These are phyloP conservation scores for Hermanozyma aechmeae DNA, from an alignment of 805 yeast genomes.

Conservation along the genomic window DNA sequence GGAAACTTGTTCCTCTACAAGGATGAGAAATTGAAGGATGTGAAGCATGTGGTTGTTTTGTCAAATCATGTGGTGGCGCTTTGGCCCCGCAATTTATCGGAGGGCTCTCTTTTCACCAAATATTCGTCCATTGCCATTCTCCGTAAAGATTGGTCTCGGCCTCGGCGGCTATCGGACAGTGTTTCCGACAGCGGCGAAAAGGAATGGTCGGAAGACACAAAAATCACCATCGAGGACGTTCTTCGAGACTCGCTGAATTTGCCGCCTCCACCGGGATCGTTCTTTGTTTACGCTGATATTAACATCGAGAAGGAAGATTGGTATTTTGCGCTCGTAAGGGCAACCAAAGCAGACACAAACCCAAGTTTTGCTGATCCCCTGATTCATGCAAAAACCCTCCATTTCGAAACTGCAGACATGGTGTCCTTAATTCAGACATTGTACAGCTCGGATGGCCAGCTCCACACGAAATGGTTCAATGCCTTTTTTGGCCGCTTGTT, in stretches of 20 bases:
- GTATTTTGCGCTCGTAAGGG: constrained; percentile 78
- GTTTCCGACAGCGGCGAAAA: constrained; percentile 3
- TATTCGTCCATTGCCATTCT: constrained; percentile 70
- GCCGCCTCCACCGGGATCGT: constrained; percentile 29
- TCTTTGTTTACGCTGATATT: constrained; percentile 65
- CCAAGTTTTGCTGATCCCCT: constrained; percentile 31
- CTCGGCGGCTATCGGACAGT: constrained; percentile 12
- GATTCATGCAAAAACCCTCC: constrained; percentile 62
- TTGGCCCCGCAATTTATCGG: constrained; percentile 77
- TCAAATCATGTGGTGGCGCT: constrained; percentile 61
- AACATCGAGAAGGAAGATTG: constrained; percentile 87
- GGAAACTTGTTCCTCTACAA: constrained; percentile 83
- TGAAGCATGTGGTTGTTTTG: constrained; percentile 71
- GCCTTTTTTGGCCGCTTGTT: constrained; percentile 80
- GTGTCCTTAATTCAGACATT: constrained; percentile 65
- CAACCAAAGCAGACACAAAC: constrained; percentile 42
- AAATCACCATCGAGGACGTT: constrained; percentile 17
- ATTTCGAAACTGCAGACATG: constrained; percentile 63
- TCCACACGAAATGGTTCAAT: constrained; percentile 84
- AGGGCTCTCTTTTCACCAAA: constrained; percentile 74
- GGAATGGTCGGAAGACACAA: constrained; percentile 4
- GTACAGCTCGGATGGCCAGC: constrained; percentile 75
- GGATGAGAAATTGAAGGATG: constrained; percentile 55
- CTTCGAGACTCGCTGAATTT: constrained; percentile 12
- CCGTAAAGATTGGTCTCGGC: constrained; percentile 31